Base-by-base conservation (phyloP, 1,284 basidiomycete species). In the Rhodotorula sp. region DNA sequence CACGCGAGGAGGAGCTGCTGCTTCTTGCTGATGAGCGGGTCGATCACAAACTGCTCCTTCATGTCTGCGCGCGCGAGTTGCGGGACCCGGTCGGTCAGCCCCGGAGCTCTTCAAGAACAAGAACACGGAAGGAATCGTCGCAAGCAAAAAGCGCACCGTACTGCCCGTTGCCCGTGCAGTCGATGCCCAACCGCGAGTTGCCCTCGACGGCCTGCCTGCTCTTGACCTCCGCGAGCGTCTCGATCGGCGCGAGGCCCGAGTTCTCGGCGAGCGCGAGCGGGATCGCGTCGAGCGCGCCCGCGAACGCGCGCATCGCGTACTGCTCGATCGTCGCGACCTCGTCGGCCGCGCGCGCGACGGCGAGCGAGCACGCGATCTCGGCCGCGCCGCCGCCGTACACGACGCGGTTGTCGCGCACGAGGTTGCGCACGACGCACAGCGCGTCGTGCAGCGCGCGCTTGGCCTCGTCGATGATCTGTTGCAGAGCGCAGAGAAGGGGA, bases 271-370 rank as follows among this genome's bases (percentile, higher is more conserved):
- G 85, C 3, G 97, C 96, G 23, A 98, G 87, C 13, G 97, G 97
- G 64, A 98, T 85, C 16, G 94, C 87, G 79, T 99, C 96, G 13
- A 99, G 85, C 16, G 96, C 96, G 45, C 91, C 91, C 2, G 96
- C 88, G 81, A 98, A 99, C 23, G 96, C 95, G 57, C 96, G 91
- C 95, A 99, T 98, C 2, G 96, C 96, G 81, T 99, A 99, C 85
- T 99, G 96, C 83, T 99, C 96, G 79, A 99, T 96, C 14, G 92
- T 88, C 2, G 96, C 90, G 78, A 97, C 97, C 90, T 96, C 90
- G 81, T 99, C 97, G 23, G 96, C 96, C 62, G 92, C 93, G 81
- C 93, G 92, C 67, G 91, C 85, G 5, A 99, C 95, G 34, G 96
- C 94, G 68, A 99, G 87, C 42, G 93, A 89, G 75, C 91, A 95